Conservation (phyloP, 2,329 filamentous ascomycete genomes). For the Phoma herbarum region DNA sequence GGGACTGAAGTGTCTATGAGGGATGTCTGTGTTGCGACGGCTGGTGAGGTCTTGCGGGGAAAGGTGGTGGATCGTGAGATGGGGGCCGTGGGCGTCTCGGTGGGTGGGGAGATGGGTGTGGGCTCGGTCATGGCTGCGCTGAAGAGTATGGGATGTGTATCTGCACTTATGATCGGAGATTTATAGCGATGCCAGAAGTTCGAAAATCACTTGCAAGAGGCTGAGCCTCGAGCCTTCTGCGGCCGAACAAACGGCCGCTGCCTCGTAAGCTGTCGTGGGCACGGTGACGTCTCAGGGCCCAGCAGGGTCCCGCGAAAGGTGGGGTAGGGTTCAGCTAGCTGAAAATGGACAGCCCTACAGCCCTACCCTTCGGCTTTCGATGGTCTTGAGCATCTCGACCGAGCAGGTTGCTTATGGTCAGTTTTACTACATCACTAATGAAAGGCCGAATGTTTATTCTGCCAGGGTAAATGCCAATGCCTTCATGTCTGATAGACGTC, state of each 20-base stretch:
- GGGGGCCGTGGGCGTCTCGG: constrained; percentile 34
- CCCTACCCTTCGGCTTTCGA: neutral
- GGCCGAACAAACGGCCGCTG: constrained; percentile 25
- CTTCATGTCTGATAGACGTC: neutral
- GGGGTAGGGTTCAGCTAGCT: constrained; percentile 15
- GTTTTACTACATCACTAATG: neutral
- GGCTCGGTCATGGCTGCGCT: constrained; percentile 19
- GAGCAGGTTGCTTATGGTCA: neutral
- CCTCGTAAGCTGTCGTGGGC: constrained; percentile 27
- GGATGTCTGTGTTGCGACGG: constrained; percentile 38
- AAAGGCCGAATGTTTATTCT: neutral
- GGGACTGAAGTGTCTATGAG: constrained; percentile 51
- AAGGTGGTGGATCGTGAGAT: constrained; percentile 33
- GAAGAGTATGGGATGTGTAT: too few species aligned
- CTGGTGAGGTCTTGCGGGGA: constrained; percentile 37
- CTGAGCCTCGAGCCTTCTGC: neutral
- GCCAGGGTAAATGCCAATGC: neutral
- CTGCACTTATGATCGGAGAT: too few species aligned
- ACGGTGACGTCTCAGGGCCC: constrained; percentile 22
- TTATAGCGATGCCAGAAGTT: too few species aligned
- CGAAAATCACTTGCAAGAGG: too few species aligned
- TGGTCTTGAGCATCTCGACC: neutral
- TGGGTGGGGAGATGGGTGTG: constrained; percentile 30
- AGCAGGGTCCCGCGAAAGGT: constrained; percentile 24
- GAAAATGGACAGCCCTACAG: constrained; percentile 18